A percentile compares a stretch with the other conserved stretches of the same genome.
Evolutionary conservation across 75 land plant genomes (phyloP).

Genomic region (Isoetes taiwanensis): DNA sequence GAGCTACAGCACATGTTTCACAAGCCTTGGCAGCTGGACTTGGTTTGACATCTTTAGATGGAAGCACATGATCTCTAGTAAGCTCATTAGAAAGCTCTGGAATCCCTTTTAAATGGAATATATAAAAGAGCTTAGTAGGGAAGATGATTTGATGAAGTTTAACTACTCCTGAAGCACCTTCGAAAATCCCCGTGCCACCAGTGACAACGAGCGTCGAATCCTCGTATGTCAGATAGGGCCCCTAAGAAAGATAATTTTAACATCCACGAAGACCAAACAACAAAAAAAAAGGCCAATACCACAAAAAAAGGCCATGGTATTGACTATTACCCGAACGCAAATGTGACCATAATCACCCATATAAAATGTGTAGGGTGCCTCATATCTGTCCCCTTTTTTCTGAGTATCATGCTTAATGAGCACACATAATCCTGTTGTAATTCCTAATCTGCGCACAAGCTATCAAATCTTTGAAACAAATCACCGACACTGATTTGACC

Average conservation of each 20-base stretch:
- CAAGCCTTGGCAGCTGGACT: constrained; percentile 40
- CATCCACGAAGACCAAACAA: no score
- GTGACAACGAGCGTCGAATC: constrained; percentile 64
- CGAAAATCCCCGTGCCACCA: constrained; percentile 78
- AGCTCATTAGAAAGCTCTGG: constrained; percentile 45
- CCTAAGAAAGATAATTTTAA: no score
- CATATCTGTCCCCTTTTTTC: constrained; percentile 65
- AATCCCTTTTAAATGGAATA: constrained; percentile 67
- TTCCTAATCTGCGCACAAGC: constrained; percentile 70
- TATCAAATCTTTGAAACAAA: no score
- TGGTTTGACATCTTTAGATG: constrained; percentile 35
- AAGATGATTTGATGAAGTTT: constrained; percentile 62
- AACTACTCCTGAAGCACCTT: constrained; percentile 66
- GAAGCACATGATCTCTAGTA: constrained; percentile 29
- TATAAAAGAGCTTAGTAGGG: constrained; percentile 83
- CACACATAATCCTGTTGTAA: constrained; percentile 69
- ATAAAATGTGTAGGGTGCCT: constrained; percentile 83
- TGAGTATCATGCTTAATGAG: constrained; percentile 52
- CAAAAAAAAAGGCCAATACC: no score
- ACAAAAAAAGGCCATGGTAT: no score
- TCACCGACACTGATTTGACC: no score
- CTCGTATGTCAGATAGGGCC: constrained; percentile 63
- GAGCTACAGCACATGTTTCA: no score
- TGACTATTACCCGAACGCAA: constrained; percentile 44
- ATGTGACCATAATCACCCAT: constrained; percentile 91